Evolutionary conservation across 208 protist species (phyloP), one percentile per base, ranked within the genome.

Genomic region (Trypanosoma scelopori): DNA sequence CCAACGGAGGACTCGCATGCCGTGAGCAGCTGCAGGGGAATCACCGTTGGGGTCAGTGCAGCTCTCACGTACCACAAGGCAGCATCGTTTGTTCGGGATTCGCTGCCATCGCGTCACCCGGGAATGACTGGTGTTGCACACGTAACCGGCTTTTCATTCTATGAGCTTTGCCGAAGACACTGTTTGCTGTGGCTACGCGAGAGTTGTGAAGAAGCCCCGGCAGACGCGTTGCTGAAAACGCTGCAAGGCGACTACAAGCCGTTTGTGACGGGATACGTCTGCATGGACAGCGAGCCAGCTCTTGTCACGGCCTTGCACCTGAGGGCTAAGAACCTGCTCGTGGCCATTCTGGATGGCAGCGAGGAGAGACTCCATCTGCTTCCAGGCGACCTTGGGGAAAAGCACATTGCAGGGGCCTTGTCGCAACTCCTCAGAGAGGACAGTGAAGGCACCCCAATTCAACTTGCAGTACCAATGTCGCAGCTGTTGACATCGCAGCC

Each of bases 111-210:
- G 35, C 61, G 39, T 5, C 76, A 91, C 55, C 25, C 60, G 6
- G 82, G 65, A 41, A 88, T 92, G 78, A 45, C 23, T 39, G 60
- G 15, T 0, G 30, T 91, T 45, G 66, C 68, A 4, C 55, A 84
- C 55, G 53, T 84, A 18, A 85, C 83, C 20, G 55, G 78, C 23
- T 71, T 71, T 37, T 71, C 53, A 58, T 89, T 91, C 57, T 81
- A 78, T 43, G 60, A 86, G 25, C 51, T 91, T 3, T 95, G 89
- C 69, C 58, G 68, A 16, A 46, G 76, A 50, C 86, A 92, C 63
- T 95, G 89, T 65, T 25, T 92, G 16, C 20, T 95, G 22, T 95
- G 81, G 84, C 51, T 92, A 37, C 89, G 85, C 11, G 53, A 71
- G 37, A 76, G 67, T 66, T 94, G 88, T 55, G 37, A 58, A 7